Conservation (phyloP, 805 yeast genomes). For the Brettanomyces naardenensis region DNA sequence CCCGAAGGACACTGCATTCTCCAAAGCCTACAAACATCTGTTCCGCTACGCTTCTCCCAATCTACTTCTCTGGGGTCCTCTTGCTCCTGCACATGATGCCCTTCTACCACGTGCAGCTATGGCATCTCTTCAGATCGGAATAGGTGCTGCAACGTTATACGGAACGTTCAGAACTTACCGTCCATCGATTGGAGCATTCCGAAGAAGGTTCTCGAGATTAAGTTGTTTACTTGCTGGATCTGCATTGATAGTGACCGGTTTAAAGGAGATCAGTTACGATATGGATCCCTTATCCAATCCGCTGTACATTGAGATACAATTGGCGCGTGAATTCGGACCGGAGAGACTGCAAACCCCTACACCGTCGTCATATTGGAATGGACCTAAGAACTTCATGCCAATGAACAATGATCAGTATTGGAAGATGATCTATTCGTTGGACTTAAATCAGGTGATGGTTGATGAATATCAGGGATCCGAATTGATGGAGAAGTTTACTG, state of each 20-base stretch:
- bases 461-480: slow-evolving; percentile 11
- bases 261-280: slow-evolving; percentile 11
- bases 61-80: slow-evolving; percentile 24
- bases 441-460: slow-evolving; percentile 12
- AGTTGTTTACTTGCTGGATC: slow-evolving; percentile 13
- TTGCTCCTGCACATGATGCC: slow-evolving; percentile 30
- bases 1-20: slow-evolving; percentile 15
- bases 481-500: slow-evolving; percentile 8
- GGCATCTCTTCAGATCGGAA: slow-evolving; percentile 19
- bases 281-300: slow-evolving; percentile 17
- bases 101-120: slow-evolving; percentile 16
- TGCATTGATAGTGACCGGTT: slow-evolving; percentile 8
- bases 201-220: slow-evolving; percentile 7
- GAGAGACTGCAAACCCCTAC: slow-evolving; percentile 25
- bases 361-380: slow-evolving; percentile 39
- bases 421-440: slow-evolving; percentile 18
- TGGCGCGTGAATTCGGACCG: slow-evolving; percentile 21
- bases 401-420: slow-evolving; percentile 28
- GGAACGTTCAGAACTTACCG: slow-evolving; percentile 9
- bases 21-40: slow-evolving; percentile 13
- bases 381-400: slow-evolving; percentile 40
- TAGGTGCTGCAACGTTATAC: slow-evolving; percentile 14
- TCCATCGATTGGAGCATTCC: slow-evolving; percentile 1
- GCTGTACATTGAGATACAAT: slow-evolving; percentile 19
- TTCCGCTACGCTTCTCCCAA: slow-evolving; percentile 24